These are phyloP conservation scores for Ceraceosorus guamensis DNA, from an alignment of 1,284 basidiomycete genomes.

Conservation along the genomic window DNA sequence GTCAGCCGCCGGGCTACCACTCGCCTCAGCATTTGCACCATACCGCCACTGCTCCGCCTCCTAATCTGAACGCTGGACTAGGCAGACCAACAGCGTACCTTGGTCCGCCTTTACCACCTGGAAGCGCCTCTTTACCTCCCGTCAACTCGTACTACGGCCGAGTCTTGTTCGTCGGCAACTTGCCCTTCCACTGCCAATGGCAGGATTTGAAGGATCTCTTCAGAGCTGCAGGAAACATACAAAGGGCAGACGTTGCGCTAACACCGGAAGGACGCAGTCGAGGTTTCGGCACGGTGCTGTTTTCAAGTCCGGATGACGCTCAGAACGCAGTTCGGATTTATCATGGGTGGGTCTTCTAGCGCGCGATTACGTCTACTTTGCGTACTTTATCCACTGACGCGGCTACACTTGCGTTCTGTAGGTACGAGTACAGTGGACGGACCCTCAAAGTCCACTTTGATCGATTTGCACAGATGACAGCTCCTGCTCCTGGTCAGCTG, in stretches of 20 bases:
- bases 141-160: slow-evolving; percentile 35
- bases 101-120: neutral
- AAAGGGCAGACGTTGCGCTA: slow-evolving; percentile 85
- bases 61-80: slow-evolving; percentile 3
- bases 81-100: neutral
- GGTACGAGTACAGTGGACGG: slow-evolving; percentile 78
- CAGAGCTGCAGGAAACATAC: slow-evolving; percentile 59
- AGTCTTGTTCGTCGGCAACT: slow-evolving; percentile 44
- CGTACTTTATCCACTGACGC: too few relatives aligned
- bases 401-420: slow-evolving; percentile 37
- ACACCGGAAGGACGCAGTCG: slow-evolving; percentile 84
- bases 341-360: slow-evolving; percentile 24
- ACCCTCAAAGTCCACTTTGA: slow-evolving; percentile 78
- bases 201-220: slow-evolving; percentile 47
- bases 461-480: slow-evolving; percentile 32
- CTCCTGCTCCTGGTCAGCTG: slow-evolving; percentile 10
- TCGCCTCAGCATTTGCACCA: slow-evolving; percentile 1
- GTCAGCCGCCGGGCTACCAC: neutral
- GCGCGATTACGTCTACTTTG: neutral
- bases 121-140: slow-evolving; percentile 1
- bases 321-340: slow-evolving; percentile 64
- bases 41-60: neutral
- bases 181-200: slow-evolving; percentile 48
- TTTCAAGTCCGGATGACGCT: slow-evolving; percentile 84
- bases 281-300: slow-evolving; percentile 85